Evolutionary conservation across 2,329 filamentous ascomycete genomes (phyloP).

Genomic region (Diaporthe citriasiana): DNA sequence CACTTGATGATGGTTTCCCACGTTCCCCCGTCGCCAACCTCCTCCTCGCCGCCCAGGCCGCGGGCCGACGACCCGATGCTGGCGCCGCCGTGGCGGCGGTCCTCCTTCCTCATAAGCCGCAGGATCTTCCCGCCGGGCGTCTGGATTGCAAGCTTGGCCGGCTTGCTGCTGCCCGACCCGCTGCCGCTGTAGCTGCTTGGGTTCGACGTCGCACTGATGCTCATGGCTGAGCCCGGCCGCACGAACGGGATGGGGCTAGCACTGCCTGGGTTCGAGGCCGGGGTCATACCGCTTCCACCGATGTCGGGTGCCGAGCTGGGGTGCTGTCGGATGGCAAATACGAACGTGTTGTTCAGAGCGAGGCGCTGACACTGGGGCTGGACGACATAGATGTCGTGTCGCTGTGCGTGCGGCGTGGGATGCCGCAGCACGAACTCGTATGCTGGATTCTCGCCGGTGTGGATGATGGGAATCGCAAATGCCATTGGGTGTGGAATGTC

Average conservation of each 20-base stretch:
- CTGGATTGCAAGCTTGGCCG: slow-evolving; percentile 95
- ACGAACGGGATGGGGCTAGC: slow-evolving; percentile 73
- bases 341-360: slow-evolving; percentile 96
- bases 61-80: slow-evolving; percentile 55
- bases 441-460: slow-evolving; percentile 91
- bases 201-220: slow-evolving; percentile 72
- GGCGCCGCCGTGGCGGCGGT: slow-evolving; percentile 68
- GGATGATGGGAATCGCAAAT: slow-evolving; percentile 89
- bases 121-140: slow-evolving; percentile 95
- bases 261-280: slow-evolving; percentile 62
- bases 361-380: slow-evolving; percentile 93
- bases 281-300: slow-evolving; percentile 55
- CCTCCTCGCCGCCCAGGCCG: slow-evolving; percentile 60
- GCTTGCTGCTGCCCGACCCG: slow-evolving; percentile 76
- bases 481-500: slow-evolving; percentile 95
- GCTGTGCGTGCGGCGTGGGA: slow-evolving; percentile 96
- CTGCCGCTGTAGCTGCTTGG: slow-evolving; percentile 67
- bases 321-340: slow-evolving; percentile 95
- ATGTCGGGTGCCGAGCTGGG: slow-evolving; percentile 68
- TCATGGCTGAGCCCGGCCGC: slow-evolving; percentile 74
- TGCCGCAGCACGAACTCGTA: slow-evolving; percentile 95
- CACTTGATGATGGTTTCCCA: slow-evolving; percentile 96
- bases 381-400: slow-evolving; percentile 96
- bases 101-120: slow-evolving; percentile 85
- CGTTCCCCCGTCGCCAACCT: slow-evolving; percentile 76